Percentiles rank a stretch among this genome's conserved stretches.
phyloP scores from a whole-genome alignment of 345 rosid genomes.

The Lenwebbia sp. region DNA sequence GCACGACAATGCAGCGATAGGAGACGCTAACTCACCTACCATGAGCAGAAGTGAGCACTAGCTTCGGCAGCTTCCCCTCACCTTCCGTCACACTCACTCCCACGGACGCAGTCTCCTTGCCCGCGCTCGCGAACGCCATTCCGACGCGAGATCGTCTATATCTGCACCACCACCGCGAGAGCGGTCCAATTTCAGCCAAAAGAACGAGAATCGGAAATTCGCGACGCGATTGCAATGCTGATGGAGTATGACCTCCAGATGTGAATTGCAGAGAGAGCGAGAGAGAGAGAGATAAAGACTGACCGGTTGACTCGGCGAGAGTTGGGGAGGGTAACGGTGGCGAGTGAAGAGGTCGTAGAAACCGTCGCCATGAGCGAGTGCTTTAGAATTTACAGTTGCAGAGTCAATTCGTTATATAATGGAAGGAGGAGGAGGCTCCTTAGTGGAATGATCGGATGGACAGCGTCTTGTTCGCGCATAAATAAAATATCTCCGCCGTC shows the following conservation, averaged over 20 bases:
- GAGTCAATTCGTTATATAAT: neutral
- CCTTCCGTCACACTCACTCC: conserved; percentile 74
- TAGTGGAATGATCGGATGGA: neutral
- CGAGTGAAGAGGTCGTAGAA: conserved; percentile 33
- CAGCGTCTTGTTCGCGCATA: neutral
- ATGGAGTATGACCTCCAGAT: neutral
- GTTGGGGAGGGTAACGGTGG: conserved; percentile 19
- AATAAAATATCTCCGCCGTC: neutral
- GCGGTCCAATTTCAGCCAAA: neutral
- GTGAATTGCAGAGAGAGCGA: neutral
- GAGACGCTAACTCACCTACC: conserved; percentile 33
- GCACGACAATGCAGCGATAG: neutral
- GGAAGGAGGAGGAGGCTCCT: neutral
- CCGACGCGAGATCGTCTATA: conserved; percentile 25
- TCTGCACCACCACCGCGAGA: neutral
- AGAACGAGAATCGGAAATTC: neutral
- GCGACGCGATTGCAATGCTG: neutral
- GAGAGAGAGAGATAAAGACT: neutral
- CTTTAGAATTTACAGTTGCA: neutral
- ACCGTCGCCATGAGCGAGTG: conserved; percentile 28
- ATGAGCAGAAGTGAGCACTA: conserved; percentile 62
- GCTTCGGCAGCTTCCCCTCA: conserved; percentile 75
- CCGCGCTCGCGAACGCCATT: conserved; percentile 43
- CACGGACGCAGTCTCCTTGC: conserved; percentile 6
- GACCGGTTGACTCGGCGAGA: conserved; percentile 49